Conservation (phyloP, 345 rosid species). For the Camelina neglecta region DNA sequence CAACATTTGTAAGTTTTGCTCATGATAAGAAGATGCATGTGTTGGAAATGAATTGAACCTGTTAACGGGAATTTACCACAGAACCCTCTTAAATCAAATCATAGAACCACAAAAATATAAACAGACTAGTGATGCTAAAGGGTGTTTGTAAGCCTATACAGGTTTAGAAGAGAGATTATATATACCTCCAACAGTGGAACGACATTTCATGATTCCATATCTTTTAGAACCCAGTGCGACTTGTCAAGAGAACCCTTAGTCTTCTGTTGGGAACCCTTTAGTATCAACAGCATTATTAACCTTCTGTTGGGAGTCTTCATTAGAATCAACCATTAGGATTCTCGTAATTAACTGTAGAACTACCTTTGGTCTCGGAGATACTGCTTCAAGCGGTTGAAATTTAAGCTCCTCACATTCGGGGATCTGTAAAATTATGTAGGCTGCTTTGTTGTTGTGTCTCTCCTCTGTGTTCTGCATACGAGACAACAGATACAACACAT, state of each 20-base stretch:
- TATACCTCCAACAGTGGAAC: conserved; percentile 14
- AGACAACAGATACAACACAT: conserved; percentile 9
- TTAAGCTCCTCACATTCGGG: conserved; percentile 46
- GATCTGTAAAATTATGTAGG: conserved; percentile 43
- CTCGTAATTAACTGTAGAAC: conserved; percentile 9
- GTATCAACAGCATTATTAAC: conserved; percentile 22
- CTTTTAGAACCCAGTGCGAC: conserved; percentile 10
- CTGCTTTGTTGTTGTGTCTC: conserved; percentile 43
- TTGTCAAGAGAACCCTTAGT: conserved; percentile 27
- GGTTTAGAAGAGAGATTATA: conserved; percentile 9
- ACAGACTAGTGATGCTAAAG: background rate
- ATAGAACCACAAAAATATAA: background rate
- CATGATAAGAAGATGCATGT: conserved; percentile 22
- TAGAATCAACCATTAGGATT: conserved; percentile 22
- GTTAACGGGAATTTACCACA: background rate
- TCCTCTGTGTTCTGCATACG: conserved; percentile 45
- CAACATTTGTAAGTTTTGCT: conserved; percentile 16
- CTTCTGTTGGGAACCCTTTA: background rate
- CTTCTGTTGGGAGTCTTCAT: conserved; percentile 33
- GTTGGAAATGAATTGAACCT: background rate
- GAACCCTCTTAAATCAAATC: background rate
- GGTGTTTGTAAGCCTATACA: background rate
- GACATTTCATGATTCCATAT: conserved; percentile 22
- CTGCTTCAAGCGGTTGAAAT: conserved; percentile 45
- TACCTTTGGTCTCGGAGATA: conserved; percentile 48